These are phyloP conservation scores for Phialemonium atrogriseum DNA, from an alignment of 2,329 filamentous ascomycete species.

Conservation along the genomic window DNA sequence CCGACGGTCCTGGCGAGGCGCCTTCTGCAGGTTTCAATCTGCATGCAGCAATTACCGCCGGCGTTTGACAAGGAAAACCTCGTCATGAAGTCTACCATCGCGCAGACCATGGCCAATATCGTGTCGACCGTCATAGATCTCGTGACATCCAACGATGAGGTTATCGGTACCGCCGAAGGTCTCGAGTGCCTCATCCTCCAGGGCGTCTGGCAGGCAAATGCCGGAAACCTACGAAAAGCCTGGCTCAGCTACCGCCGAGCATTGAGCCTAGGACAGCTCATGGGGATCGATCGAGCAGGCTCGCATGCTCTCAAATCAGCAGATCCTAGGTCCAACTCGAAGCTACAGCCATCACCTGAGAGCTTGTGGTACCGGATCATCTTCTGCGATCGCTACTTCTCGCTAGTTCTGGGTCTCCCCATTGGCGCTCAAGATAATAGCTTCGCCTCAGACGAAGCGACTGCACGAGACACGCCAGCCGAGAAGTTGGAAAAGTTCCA, in stretches of 20 bases:
- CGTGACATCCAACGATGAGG: constrained; percentile 42
- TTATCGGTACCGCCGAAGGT: constrained; percentile 43
- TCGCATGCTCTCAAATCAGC: constrained; percentile 27
- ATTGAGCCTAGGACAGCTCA: constrained; percentile 40
- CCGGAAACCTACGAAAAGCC: constrained; percentile 43
- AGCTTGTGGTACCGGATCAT: constrained; percentile 41
- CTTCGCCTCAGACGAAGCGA: constrained; percentile 22
- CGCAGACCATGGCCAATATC: constrained; percentile 22
- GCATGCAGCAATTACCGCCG: constrained; percentile 36
- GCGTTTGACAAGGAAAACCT: constrained; percentile 19
- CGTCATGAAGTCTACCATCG: constrained; percentile 13
- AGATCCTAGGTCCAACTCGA: constrained; percentile 24
- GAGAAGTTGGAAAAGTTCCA: constrained; percentile 38
- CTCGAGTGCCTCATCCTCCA: constrained; percentile 42
- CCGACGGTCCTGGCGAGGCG: constrained; percentile 38
- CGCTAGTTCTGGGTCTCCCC: constrained; percentile 41
- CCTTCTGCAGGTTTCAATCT: constrained; percentile 36
- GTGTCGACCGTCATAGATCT: constrained; percentile 23
- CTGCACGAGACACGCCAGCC: constrained; percentile 23
- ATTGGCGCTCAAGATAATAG: constrained; percentile 31
- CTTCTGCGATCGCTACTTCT: constrained; percentile 40
- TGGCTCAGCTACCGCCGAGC: constrained; percentile 44
- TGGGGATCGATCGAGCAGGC: constrained; percentile 34
- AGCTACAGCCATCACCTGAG: constrained; percentile 18
- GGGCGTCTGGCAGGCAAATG: constrained; percentile 40